A percentile compares a stretch with the other conserved stretches of the same genome.
Conservation (phyloP, 495 filamentous ascomycete species). For the Amniculicola lignicola region DNA sequence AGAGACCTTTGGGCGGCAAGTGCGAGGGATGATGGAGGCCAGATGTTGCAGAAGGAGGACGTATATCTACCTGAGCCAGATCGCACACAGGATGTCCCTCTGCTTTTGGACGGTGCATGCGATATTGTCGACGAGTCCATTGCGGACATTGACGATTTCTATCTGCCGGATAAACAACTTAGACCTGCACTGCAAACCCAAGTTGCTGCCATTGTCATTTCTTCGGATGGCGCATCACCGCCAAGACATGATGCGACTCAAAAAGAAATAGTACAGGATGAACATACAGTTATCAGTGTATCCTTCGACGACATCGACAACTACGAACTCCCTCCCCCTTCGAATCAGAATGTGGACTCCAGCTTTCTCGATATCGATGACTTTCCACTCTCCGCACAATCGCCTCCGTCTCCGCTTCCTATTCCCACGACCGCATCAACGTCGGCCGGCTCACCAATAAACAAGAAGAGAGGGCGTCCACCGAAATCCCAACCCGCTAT, state of each 20-base stretch:
- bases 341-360: neutral
- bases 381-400: constrained; percentile 5
- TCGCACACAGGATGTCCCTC: constrained; percentile 14
- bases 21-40: constrained; percentile 17
- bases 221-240: neutral
- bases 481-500: constrained; percentile 24
- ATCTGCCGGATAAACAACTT: too few relatives aligned
- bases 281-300: neutral
- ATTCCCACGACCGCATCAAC: neutral
- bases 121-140: constrained; percentile 10
- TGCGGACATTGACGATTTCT: constrained; percentile 17
- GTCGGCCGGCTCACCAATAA: constrained; percentile 5
- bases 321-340: constrained; percentile 11
- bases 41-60: constrained; percentile 11
- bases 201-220: constrained; percentile 1
- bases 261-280: neutral
- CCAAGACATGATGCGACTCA: neutral
- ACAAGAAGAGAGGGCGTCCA: constrained; percentile 30
- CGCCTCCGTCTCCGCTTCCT: neutral
- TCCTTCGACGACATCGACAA: constrained; percentile 21
- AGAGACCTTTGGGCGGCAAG: constrained; percentile 27
- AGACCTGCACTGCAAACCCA: too few relatives aligned
- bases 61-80: constrained; percentile 13
- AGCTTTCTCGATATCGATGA: constrained; percentile 29
- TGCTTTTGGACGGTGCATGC: constrained; percentile 9